phyloP scores from a whole-genome alignment of 1,284 basidiomycete species.

The Rugosomyces carneus region DNA sequence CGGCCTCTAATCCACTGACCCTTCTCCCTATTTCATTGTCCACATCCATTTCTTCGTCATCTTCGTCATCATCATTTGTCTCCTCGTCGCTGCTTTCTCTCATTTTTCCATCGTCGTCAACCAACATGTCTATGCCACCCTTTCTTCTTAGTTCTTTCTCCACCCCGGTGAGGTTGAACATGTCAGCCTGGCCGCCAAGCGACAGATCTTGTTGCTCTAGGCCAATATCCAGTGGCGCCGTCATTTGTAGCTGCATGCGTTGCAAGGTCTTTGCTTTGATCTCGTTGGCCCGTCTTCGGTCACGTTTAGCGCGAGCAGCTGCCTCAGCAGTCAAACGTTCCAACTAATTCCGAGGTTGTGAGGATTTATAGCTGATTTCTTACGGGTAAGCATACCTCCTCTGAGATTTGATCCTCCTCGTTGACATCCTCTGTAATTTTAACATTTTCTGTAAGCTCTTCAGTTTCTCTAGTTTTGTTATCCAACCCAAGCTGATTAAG shows the following conservation, averaged over 20 bases:
- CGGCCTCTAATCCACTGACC: constrained; percentile 68
- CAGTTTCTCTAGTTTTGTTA: constrained; percentile 61
- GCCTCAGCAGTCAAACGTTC: constrained; percentile 81
- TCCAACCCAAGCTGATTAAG: constrained; percentile 72
- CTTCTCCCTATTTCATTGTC: constrained; percentile 71
- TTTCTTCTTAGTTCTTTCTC: constrained; percentile 44
- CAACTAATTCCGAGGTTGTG: constrained; percentile 46
- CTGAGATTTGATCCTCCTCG: constrained; percentile 83
- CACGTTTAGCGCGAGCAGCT: constrained; percentile 69
- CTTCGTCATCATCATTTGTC: constrained; percentile 31
- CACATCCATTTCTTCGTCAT: constrained; percentile 50
- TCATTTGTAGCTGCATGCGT: constrained; percentile 97
- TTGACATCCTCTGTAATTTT: constrained; percentile 74
- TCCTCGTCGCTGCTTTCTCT: constrained; percentile 36
- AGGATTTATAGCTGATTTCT: background rate
- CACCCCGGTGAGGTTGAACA: constrained; percentile 77
- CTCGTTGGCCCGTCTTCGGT: constrained; percentile 87
- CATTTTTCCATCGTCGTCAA: constrained; percentile 46
- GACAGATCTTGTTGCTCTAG: constrained; percentile 78
- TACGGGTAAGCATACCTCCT: constrained; percentile 55
- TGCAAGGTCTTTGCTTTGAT: constrained; percentile 83
- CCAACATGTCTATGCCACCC: constrained; percentile 38
- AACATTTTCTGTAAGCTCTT: constrained; percentile 73
- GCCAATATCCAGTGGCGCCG: constrained; percentile 92
- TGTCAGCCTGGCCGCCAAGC: constrained; percentile 73